Evolutionary conservation across 2,329 filamentous ascomycete genomes (phyloP).

Genomic region (Graphilbum ipis-grandicollis): DNA sequence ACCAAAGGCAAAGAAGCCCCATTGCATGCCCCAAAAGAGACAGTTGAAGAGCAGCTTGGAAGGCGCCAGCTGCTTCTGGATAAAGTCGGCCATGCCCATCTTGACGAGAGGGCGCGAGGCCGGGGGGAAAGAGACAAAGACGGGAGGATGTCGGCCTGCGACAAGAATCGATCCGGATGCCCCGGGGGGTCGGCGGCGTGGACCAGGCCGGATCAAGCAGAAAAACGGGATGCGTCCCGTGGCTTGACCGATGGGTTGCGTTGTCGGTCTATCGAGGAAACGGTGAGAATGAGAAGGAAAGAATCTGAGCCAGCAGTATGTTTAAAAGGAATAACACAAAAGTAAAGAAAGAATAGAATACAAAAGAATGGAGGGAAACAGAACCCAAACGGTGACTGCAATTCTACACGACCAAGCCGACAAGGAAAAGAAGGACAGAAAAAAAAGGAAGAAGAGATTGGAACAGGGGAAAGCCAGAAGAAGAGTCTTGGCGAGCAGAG

Average conservation of each 20-base stretch:
- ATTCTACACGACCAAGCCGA: slow-evolving; percentile 28
- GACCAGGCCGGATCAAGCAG: too few relatives aligned
- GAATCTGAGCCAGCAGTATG: slow-evolving; percentile 42
- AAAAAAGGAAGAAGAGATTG: slow-evolving; percentile 7
- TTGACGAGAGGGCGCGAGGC: slow-evolving; percentile 19
- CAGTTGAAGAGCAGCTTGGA: slow-evolving; percentile 64
- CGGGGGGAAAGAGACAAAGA: slow-evolving; percentile 4
- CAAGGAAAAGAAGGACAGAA: slow-evolving; percentile 14
- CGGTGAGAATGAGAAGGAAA: slow-evolving; percentile 11
- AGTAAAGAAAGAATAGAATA: slow-evolving; percentile 17
- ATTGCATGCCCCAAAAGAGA: slow-evolving; percentile 66
- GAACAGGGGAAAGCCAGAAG: slow-evolving; percentile 23
- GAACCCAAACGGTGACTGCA: slow-evolving; percentile 16
- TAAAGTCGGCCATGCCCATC: slow-evolving; percentile 20
- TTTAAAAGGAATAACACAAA: slow-evolving; percentile 16
- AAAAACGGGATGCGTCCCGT: too few relatives aligned
- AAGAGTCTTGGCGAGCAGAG: neutral
- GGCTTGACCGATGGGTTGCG: neutral
- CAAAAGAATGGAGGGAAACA: slow-evolving; percentile 19
- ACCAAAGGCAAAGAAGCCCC: slow-evolving; percentile 64
- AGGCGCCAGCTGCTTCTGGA: slow-evolving; percentile 49
- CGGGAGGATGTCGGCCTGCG: slow-evolving; percentile 35
- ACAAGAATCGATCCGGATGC: slow-evolving; percentile 14
- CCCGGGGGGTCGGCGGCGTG: too few relatives aligned
- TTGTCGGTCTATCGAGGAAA: neutral